A percentile compares a stretch with the other conserved stretches of the same genome.
phyloP scores from a whole-genome alignment of 2,329 filamentous ascomycete species.

The Chrysoporthe austroafricana region DNA sequence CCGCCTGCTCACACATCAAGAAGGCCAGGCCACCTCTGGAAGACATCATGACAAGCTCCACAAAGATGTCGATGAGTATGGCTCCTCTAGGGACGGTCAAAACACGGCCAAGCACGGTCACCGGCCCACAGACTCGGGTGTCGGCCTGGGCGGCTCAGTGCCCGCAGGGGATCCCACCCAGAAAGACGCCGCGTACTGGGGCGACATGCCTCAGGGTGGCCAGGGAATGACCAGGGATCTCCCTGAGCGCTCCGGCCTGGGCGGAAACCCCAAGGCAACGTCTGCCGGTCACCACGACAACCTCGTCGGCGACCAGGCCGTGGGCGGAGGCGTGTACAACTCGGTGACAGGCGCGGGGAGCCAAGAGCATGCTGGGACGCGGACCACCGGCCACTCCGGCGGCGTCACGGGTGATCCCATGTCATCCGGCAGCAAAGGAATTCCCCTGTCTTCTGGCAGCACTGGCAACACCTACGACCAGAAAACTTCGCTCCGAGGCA shows the following conservation, averaged over 20 bases:
- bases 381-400: constrained; percentile 8
- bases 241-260: constrained; percentile 8
- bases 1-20: neutral
- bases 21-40: constrained; percentile 4
- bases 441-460: constrained; percentile 1
- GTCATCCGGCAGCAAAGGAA: constrained; percentile 17
- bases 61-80: constrained; percentile 22
- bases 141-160: constrained; percentile 9
- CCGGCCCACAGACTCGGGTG: constrained; percentile 16
- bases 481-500: constrained; percentile 20
- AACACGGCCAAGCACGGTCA: neutral
- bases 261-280: neutral
- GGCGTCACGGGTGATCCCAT: constrained; percentile 18
- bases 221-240: constrained; percentile 15
- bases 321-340: constrained; percentile 16
- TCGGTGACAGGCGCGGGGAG: constrained; percentile 20
- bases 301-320: neutral
- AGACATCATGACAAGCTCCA: constrained; percentile 27
- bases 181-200: constrained; percentile 24
- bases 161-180: constrained; percentile 3
- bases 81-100: constrained; percentile 13
- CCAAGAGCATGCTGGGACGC: constrained; percentile 13
- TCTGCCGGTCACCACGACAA: neutral
- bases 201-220: constrained; percentile 18
- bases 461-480: constrained; percentile 17